Conservation (phyloP, 2,329 filamentous ascomycete species). For the Aspergillus ustus region DNA sequence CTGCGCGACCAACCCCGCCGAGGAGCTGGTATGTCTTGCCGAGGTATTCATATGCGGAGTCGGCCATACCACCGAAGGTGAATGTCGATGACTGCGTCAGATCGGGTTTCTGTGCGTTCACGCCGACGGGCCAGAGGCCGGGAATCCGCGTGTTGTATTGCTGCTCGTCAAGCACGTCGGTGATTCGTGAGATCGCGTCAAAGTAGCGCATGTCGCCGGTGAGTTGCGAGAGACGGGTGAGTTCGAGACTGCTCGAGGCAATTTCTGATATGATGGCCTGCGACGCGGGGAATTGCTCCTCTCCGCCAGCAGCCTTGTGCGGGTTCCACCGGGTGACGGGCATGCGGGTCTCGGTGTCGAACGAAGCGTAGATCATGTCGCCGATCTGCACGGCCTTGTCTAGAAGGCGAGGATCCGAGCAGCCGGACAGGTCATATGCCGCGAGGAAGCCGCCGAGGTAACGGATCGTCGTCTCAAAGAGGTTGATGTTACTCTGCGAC, state of each 20-base stretch:
- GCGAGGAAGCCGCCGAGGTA: slow-evolving; percentile 82
- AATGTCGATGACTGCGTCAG: slow-evolving; percentile 30
- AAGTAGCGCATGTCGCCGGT: slow-evolving; percentile 80
- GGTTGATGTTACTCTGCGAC: slow-evolving; percentile 64
- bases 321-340: slow-evolving; percentile 73
- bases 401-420: slow-evolving; percentile 67
- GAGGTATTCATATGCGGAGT: slow-evolving; percentile 51
- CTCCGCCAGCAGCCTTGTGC: slow-evolving; percentile 61
- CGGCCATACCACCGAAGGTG: slow-evolving; percentile 45
- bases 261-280: slow-evolving; percentile 63
- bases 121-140: slow-evolving; percentile 75
- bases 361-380: slow-evolving; percentile 75
- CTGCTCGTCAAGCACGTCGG: slow-evolving; percentile 72
- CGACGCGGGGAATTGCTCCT: not conserved
- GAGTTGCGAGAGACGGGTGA: slow-evolving; percentile 81
- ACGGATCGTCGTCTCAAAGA: slow-evolving; percentile 90
- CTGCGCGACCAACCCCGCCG: slow-evolving; percentile 29
- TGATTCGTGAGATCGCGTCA: slow-evolving; percentile 81
- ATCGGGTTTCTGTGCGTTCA: slow-evolving; percentile 58
- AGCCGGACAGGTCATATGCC: slow-evolving; percentile 80
- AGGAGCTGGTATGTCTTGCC: slow-evolving; percentile 48
- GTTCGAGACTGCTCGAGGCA: slow-evolving; percentile 81
- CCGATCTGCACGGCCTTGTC: slow-evolving; percentile 78
- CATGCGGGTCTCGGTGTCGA: slow-evolving; percentile 90
- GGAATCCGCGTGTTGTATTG: slow-evolving; percentile 71